Percentiles rank a stretch among this genome's conserved stretches.
Evolutionary conservation across 202 grass and related monocot genomes (phyloP).

Genomic region (Miscanthus sacchariflorus): DNA sequence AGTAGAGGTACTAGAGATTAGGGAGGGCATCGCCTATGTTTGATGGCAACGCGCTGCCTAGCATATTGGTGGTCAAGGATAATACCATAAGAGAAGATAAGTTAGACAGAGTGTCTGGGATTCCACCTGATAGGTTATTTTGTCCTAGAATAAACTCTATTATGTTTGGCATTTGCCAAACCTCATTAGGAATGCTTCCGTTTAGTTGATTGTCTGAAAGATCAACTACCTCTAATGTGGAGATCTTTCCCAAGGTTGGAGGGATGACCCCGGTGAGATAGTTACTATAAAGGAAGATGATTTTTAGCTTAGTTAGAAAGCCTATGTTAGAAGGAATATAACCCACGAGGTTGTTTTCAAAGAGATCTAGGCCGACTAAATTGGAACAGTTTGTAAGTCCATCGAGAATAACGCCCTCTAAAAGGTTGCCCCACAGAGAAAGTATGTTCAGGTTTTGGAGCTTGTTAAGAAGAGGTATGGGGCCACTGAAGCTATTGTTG

Average conservation of each 20-base stretch:
- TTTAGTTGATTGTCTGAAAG: not conserved
- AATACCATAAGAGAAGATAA: not conserved
- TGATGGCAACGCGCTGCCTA: not conserved
- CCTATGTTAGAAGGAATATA: not conserved
- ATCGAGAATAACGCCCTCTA: not conserved
- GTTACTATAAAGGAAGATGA: accelerated
- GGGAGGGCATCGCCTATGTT: not conserved
- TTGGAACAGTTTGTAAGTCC: slow-evolving; percentile 11
- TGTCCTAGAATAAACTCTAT: accelerated
- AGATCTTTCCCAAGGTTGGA: accelerated
- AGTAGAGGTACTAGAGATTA: accelerated
- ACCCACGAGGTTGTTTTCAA: accelerated
- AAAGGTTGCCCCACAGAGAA: not conserved
- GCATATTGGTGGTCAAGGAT: not conserved
- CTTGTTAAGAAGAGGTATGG: not conserved
- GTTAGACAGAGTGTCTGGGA: not conserved
- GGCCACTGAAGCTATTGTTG: not conserved
- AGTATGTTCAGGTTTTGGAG: not conserved
- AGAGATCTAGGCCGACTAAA: accelerated
- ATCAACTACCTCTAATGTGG: accelerated
- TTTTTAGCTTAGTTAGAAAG: not conserved
- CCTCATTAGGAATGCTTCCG: not conserved
- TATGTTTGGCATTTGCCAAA: not conserved
- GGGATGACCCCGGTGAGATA: not conserved
- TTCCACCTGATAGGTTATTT: not conserved